These are phyloP conservation scores for Venturia effusa DNA, from an alignment of 2,329 filamentous ascomycete genomes.

Conservation along the genomic window DNA sequence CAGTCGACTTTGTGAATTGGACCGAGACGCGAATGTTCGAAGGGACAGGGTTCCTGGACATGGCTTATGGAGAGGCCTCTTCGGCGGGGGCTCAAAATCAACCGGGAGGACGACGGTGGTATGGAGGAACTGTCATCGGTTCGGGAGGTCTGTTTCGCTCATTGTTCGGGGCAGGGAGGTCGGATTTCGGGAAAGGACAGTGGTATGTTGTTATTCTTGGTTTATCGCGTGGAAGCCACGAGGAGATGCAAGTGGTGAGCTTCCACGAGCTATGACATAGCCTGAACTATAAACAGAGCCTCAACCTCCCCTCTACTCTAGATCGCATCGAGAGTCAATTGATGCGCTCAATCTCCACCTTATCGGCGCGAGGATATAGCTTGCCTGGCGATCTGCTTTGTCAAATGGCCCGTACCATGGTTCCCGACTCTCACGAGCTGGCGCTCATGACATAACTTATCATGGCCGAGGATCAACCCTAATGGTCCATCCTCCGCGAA, in stretches of 20 bases:
- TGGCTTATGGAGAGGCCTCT: not conserved
- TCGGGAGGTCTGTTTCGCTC: not conserved
- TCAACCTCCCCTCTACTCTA: not conserved
- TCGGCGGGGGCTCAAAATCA: not conserved
- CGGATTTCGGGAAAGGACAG: not conserved
- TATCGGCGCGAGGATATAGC: not conserved
- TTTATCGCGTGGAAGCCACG: not conserved
- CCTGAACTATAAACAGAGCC: not conserved
- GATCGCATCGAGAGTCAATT: not conserved
- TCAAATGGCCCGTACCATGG: not conserved
- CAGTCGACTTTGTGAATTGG: constrained; percentile 84
- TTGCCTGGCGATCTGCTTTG: not conserved
- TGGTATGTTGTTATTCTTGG: not conserved
- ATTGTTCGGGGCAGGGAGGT: not conserved
- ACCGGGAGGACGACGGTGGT: not conserved
- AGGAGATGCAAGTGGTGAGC: not conserved
- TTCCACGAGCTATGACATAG: constrained; percentile 1
- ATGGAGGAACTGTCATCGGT: not conserved
- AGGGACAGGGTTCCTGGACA: not conserved
- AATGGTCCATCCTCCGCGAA: not conserved
- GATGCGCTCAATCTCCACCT: not conserved
- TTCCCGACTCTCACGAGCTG: not conserved
- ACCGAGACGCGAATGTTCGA: constrained; percentile 87
- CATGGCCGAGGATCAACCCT: constrained; percentile 2
- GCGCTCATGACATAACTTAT: constrained; percentile 4